A percentile compares a stretch with the other conserved stretches of the same genome.
These are phyloP conservation scores for Lycium ferocissimum DNA, from an alignment of 257 asterid genomes.

Conservation along the genomic window DNA sequence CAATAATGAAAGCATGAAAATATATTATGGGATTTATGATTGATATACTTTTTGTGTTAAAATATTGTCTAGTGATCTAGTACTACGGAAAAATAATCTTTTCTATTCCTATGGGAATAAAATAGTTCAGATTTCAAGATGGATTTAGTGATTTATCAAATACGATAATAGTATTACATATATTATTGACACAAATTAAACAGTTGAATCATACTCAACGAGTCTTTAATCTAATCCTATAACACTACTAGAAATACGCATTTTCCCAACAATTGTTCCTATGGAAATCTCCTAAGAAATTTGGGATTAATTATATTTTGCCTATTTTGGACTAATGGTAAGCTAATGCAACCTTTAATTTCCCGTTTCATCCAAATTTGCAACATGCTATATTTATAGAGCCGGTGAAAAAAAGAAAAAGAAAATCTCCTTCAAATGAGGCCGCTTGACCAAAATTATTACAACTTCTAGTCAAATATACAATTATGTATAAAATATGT, in stretches of 20 bases:
- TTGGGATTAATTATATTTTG: neutral
- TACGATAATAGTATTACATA: neutral
- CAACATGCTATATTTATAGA: neutral
- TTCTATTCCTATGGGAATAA: neutral
- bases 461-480: no score
- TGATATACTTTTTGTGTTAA: neutral
- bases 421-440: neutral
- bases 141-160: neutral
- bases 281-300: neutral
- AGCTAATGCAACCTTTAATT: neutral
- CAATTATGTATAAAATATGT: no score
- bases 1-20: neutral
- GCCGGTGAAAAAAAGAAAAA: neutral
- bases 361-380: neutral
- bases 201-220: neutral
- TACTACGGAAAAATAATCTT: neutral
- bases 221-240: no score
- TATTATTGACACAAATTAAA: neutral
- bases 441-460: neutral
- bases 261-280: neutral
- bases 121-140: no score
- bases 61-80: neutral
- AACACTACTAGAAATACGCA: neutral
- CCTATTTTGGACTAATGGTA: neutral
- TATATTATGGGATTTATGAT: neutral